phyloP scores from a whole-genome alignment of 805 yeast genomes.

The Metschnikowia aberdeeniae region DNA sequence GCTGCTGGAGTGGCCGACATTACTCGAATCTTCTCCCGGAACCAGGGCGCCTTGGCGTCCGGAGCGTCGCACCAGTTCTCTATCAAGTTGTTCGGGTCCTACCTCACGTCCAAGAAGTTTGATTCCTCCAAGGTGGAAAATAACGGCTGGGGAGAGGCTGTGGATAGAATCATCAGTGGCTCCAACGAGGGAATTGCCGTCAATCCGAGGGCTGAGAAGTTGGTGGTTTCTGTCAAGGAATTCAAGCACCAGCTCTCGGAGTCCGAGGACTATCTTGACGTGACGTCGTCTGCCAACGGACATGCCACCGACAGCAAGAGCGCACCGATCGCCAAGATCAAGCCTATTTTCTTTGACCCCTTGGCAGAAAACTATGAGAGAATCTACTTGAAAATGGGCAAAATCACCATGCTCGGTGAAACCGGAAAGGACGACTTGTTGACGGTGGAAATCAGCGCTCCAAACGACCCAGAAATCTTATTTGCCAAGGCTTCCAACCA shows the following conservation, averaged over 20 bases:
- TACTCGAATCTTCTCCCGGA: constrained; percentile 67
- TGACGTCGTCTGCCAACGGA: constrained; percentile 1
- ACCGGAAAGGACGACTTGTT: constrained; percentile 39
- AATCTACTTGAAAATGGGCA: constrained; percentile 57
- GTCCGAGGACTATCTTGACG: constrained; percentile 4
- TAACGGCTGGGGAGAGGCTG: constrained; percentile 86
- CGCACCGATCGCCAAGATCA: constrained; percentile 59
- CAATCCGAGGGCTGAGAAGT: constrained; percentile 72
- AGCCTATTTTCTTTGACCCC: constrained; percentile 63
- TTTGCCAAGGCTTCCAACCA: constrained; percentile 73
- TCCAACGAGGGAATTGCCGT: constrained; percentile 73
- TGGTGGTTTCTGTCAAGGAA: constrained; percentile 71
- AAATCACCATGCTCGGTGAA: constrained; percentile 31
- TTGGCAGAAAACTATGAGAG: constrained; percentile 57
- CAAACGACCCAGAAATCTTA: constrained; percentile 44
- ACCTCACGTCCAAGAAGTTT: constrained; percentile 41
- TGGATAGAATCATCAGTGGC: constrained; percentile 73
- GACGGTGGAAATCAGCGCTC: constrained; percentile 52
- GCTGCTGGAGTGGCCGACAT: constrained; percentile 89
- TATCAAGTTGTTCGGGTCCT: constrained; percentile 69
- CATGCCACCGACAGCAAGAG: constrained; percentile 31
- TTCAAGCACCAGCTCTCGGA: constrained; percentile 46
- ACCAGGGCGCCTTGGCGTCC: constrained; percentile 53
- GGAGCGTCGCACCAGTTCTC: constrained; percentile 69
- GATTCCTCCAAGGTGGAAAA: constrained; percentile 28